Conservation (phyloP, 495 filamentous ascomycete genomes). For the Astrocystis sublimbata region DNA sequence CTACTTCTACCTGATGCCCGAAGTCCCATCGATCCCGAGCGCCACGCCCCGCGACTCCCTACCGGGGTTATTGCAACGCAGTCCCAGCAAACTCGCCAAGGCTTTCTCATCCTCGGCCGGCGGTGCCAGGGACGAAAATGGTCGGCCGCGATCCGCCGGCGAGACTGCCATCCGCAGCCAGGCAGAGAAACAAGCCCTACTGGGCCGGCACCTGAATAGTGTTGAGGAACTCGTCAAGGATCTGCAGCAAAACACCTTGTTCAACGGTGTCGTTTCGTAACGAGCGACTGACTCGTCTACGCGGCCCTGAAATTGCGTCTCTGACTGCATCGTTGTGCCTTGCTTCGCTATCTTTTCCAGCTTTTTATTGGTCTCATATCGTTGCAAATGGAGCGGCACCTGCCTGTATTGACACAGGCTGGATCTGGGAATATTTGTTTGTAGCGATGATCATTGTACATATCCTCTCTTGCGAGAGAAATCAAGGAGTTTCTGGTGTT, state of each 20-base stretch:
- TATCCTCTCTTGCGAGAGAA: constrained; percentile 4
- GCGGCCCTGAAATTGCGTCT: neutral
- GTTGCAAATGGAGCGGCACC: neutral
- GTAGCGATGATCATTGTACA: constrained; percentile 5
- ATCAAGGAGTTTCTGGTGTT: constrained; percentile 11
- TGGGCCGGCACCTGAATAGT: constrained; percentile 81
- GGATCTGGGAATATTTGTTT: neutral
- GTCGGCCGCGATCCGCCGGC: constrained; percentile 36
- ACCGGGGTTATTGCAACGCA: constrained; percentile 60
- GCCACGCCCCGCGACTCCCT: constrained; percentile 35
- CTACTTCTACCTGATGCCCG: constrained; percentile 97
- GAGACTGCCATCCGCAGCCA: constrained; percentile 63
- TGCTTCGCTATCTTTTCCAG: neutral
- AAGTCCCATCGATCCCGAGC: constrained; percentile 61
- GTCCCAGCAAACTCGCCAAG: constrained; percentile 67
- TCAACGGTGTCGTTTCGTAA: constrained; percentile 51
- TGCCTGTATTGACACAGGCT: neutral
- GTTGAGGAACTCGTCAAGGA: constrained; percentile 93
- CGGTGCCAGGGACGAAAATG: constrained; percentile 42
- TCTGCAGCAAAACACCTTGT: constrained; percentile 75
- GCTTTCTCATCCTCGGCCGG: constrained; percentile 42
- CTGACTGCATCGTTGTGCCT: neutral
- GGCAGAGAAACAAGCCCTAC: constrained; percentile 81
- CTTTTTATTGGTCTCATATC: neutral
- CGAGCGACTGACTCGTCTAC: neutral